phyloP scores from a whole-genome alignment of 2,329 filamentous ascomycete genomes.

The Myotisia sp. region DNA sequence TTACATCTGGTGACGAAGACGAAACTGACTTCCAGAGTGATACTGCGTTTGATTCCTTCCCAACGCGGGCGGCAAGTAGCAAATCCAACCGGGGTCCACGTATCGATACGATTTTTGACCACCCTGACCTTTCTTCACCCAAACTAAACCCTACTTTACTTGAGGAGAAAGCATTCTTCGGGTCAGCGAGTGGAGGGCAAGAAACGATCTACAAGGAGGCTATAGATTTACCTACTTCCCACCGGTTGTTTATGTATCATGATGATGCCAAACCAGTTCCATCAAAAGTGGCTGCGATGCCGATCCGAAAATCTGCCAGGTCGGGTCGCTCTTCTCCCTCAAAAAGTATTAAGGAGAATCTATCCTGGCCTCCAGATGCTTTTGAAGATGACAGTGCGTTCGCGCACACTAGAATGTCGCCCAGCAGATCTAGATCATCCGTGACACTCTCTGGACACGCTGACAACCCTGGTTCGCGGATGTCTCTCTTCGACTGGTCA shows the following conservation, averaged over 20 bases:
- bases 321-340: neutral
- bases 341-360: conserved; percentile 1
- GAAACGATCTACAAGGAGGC: no score
- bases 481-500: conserved; percentile 46
- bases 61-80: conserved; percentile 43
- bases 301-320: no score
- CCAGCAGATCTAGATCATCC: conserved; percentile 6
- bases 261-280: no score
- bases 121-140: conserved; percentile 1
- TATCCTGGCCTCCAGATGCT: neutral
- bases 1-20: conserved; percentile 46
- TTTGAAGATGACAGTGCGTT: neutral
- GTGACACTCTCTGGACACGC: conserved; percentile 6
- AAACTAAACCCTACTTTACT: neutral
- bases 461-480: conserved; percentile 3
- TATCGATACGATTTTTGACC: conserved; percentile 50
- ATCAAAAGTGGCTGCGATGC: no score
- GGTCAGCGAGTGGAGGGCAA: neutral
- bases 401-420: neutral
- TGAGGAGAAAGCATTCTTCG: neutral
- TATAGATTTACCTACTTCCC: no score
- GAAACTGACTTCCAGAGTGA: conserved; percentile 49
- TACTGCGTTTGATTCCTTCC: conserved; percentile 48
- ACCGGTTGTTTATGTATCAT: no score
- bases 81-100: conserved; percentile 41